Evolutionary conservation across 2,329 filamentous ascomycete genomes (phyloP), one percentile per base, ranked within the genome.

Genomic region (Phialophora macrospora): DNA sequence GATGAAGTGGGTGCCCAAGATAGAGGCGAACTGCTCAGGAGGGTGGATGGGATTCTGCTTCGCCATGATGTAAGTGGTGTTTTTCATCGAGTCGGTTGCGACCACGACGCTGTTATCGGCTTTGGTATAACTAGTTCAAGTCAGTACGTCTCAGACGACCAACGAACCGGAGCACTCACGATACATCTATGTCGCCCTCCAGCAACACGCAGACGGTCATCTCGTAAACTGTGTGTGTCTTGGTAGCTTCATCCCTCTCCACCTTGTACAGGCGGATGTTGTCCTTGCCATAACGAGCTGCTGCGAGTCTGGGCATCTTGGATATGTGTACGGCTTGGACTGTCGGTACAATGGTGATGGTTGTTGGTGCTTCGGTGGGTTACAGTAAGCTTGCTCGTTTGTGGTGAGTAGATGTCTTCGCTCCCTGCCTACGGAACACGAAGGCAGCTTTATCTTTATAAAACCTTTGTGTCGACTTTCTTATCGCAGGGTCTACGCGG

Each of bases 251-350:
- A 78, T 98, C 88, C 74, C 88, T 88, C 75, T 96, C 85, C 75
- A 97, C 93, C 81, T 99, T 99, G 87, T 90, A 96, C 74, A 99
- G 88, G 75, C 95, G 93, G 85, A 99, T 90, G 82, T 99, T 98
- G 87, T 98, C 95, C 87, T 99, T 83, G 72, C 81, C 81, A 73
- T 83, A 83, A 65, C 80, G 80, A 64, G 80, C 80, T 70, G 80
- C 77, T 63, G 78, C 74, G 58, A 83, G 72, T 68, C 75, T 68
- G 75, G 82, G 60, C 72, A 73, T 73, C 22, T 55, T 69, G 60
- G 30, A 24, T 54, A 44, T 14, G 22, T 22, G 28, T 61, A 3
- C 24, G 12, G 12, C 30, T 46, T 46, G 38, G 34, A 32, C 46
- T 14, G 58, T 52, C 11, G 56, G 22, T 20, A 26, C 17, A 14